Base-by-base conservation (phyloP, 495 filamentous ascomycete genomes). In the Xylaria cubensis region DNA sequence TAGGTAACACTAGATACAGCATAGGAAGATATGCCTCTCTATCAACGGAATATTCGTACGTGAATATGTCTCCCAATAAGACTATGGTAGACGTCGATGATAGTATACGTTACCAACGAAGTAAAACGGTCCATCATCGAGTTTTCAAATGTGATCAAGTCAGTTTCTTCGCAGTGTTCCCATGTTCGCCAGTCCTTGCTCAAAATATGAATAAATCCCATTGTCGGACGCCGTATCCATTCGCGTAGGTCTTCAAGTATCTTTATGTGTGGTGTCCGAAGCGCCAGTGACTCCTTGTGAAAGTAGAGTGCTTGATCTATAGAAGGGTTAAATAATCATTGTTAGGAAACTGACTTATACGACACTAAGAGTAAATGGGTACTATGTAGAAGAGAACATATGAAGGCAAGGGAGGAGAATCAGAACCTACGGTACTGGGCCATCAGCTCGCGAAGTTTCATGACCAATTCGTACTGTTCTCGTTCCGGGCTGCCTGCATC, bases 51-150 rank as follows among this genome's bases (percentile, higher is more conserved):
- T 24, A 17, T 50, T 19, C 64, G 13, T 66, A 66, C 64, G 12
- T 66, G 64, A 41, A 66, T 66, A 34, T 66, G 64, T 9, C 64
- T 66, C 24, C 64, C 64, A 50, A 51, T 51, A 7, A 66, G 46
- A 5, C 32, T 34, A 34, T 66, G 64, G 64, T 66, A 66, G 6
- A 66, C n/a, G 42, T 66, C 64, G 10, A 66, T 13, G 42, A 66
- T 66, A n/a, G 64, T 51, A 34, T 66, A 66, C 42, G 64, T 66
- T 19, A 66, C 29, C 41, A 66, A 13, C 64, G 42, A 66, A 8
- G 64, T 66, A 2, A 66, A 66, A 8, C 64, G 42, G 12, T 66
- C 64, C 64, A 66, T 66, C 10, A 15, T 41, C 32, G 64, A 66
- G 21, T 66, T 66, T n/a, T 66, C 64, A 42, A 66, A 66, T n/a